Conservation (phyloP, 164 flowering plant species). For the Nymphaea colorata region DNA sequence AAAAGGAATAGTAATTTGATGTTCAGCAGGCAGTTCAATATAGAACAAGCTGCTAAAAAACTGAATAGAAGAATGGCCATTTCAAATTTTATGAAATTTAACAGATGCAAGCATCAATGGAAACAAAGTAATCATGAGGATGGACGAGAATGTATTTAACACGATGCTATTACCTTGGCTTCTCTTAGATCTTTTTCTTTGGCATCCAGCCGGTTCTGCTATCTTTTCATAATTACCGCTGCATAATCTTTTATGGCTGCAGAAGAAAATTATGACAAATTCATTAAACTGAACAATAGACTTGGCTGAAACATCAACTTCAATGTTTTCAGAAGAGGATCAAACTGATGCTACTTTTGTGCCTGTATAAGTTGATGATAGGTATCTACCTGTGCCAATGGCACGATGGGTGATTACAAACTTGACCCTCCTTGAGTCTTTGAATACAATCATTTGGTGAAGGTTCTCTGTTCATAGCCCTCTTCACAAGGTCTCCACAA, state of each 20-base stretch:
- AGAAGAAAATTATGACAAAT: conserved; percentile 1
- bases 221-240: conserved; percentile 9
- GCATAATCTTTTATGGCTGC: conserved; percentile 10
- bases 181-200: conserved; percentile 4
- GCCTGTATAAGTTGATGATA: neutral
- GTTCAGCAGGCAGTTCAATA: too few relatives aligned
- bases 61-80: neutral
- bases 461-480: conserved; percentile 12
- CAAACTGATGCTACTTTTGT: neutral
- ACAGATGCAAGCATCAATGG: neutral
- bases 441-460: conserved; percentile 10
- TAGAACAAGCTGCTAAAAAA: too few relatives aligned
- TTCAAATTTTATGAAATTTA: neutral
- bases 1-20: too few relatives aligned
- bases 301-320: neutral
- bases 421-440: neutral
- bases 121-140: too few relatives aligned
- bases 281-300: neutral
- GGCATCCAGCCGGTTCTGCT: conserved; percentile 7
- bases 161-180: neutral
- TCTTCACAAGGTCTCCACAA: conserved; percentile 12
- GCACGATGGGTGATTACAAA: conserved; percentile 6
- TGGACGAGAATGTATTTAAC: neutral
- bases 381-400: conserved; percentile 10
- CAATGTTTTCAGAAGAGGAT: neutral